phyloP scores from a whole-genome alignment of 345 rosid genomes.

The Eucalyptus shirleyi region DNA sequence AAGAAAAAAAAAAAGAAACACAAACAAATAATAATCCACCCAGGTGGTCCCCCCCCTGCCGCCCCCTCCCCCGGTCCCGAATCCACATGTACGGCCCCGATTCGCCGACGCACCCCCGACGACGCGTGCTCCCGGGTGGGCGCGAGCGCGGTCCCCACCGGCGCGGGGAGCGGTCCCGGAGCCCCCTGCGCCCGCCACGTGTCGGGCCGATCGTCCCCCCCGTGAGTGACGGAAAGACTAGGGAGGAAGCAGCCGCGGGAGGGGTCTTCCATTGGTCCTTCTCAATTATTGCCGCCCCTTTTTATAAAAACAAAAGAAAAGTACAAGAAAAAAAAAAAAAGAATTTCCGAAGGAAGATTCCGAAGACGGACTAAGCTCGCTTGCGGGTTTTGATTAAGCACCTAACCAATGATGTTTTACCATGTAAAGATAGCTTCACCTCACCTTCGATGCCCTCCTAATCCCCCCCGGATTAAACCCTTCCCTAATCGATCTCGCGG shows the following conservation, averaged over 20 bases:
- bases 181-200: constrained; percentile 25
- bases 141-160: background rate
- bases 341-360: background rate
- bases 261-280: background rate
- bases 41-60: constrained; percentile 28
- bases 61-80: background rate
- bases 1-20: background rate
- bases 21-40: background rate
- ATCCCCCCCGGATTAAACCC: background rate
- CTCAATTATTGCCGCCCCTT: background rate
- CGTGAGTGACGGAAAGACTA: constrained; percentile 28
- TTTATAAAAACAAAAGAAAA: background rate
- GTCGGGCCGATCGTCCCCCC: constrained; percentile 20
- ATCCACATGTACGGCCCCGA: constrained; percentile 42
- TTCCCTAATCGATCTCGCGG: background rate
- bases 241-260: background rate
- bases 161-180: constrained; percentile 28
- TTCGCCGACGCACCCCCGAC: constrained; percentile 40
- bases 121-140: background rate
- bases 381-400: background rate
- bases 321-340: background rate
- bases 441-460: background rate
- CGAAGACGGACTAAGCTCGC: background rate
- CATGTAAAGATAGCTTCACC: background rate
- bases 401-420: background rate